phyloP scores from a whole-genome alignment of 2,329 filamentous ascomycete genomes.

The Fusarium sp. region DNA sequence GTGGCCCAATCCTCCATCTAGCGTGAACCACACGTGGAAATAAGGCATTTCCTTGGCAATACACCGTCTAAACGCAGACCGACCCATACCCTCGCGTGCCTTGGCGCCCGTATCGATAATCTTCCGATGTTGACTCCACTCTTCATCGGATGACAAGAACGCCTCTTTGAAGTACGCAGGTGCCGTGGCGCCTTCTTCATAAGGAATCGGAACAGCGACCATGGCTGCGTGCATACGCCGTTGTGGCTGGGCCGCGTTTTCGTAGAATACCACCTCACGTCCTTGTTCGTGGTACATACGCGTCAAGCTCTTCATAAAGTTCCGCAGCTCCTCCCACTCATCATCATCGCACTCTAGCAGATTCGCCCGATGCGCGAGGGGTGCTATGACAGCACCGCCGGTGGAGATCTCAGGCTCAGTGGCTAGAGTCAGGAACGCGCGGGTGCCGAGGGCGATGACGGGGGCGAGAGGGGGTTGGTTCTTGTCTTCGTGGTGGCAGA shows the following conservation, averaged over 20 bases:
- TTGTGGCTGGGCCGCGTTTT: slow-evolving; percentile 89
- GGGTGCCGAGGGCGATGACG: slow-evolving; percentile 86
- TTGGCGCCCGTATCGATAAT: slow-evolving; percentile 87
- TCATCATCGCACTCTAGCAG: slow-evolving; percentile 98
- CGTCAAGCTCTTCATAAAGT: slow-evolving; percentile 98
- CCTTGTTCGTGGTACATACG: slow-evolving; percentile 96
- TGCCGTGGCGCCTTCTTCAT: slow-evolving; percentile 89
- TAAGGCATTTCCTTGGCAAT: slow-evolving; percentile 98
- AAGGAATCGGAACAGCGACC: slow-evolving; percentile 88
- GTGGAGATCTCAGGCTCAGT: slow-evolving; percentile 90
- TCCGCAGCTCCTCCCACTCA: slow-evolving; percentile 98
- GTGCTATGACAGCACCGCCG: slow-evolving; percentile 89
- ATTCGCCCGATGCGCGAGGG: slow-evolving; percentile 88
- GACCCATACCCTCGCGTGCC: slow-evolving; percentile 76
- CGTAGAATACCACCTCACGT: slow-evolving; percentile 95
- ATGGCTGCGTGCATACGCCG: slow-evolving; percentile 88
- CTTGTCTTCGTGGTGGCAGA: slow-evolving; percentile 91
- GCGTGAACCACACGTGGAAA: slow-evolving; percentile 95
- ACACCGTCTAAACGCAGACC: slow-evolving; percentile 83
- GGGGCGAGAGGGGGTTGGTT: slow-evolving; percentile 84
- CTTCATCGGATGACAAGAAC: slow-evolving; percentile 87
- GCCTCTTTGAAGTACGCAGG: slow-evolving; percentile 97
- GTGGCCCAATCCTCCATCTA: slow-evolving; percentile 94
- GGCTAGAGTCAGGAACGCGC: slow-evolving; percentile 88
- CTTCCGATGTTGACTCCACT: slow-evolving; percentile 97